These are phyloP conservation scores for Trametes elegans DNA, from an alignment of 768 basidiomycete species.

Conservation along the genomic window DNA sequence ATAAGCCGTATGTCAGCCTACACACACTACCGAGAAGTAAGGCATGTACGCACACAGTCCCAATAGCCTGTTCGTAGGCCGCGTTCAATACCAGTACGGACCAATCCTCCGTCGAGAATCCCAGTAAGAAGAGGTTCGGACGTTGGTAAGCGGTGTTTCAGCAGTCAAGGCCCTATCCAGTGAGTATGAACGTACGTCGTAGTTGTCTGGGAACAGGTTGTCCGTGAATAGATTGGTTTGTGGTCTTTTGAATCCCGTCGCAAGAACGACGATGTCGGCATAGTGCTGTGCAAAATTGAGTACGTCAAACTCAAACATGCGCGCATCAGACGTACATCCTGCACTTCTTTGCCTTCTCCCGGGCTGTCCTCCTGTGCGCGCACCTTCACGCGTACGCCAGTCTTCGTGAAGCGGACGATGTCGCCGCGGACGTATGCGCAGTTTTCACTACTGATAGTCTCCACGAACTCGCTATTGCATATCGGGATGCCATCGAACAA, in stretches of 20 bases:
- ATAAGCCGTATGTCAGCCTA: not conserved
- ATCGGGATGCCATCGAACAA: conserved; percentile 50
- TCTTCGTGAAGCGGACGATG: conserved; percentile 37
- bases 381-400: conserved; percentile 39
- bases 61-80: conserved; percentile 48
- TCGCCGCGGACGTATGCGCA: conserved; percentile 49
- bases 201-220: conserved; percentile 49
- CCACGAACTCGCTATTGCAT: conserved; percentile 51
- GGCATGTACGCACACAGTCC: conserved; percentile 30
- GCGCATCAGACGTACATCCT: conserved; percentile 20
- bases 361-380: conserved; percentile 35
- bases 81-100: conserved; percentile 50
- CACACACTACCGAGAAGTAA: not conserved
- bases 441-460: conserved; percentile 40
- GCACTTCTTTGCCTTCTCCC: conserved; percentile 32
- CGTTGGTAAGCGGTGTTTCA: conserved; percentile 29
- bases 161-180: not conserved
- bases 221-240: conserved; percentile 43
- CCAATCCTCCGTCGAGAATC: conserved; percentile 55
- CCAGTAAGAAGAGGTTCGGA: conserved; percentile 54
- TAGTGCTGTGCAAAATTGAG: conserved; percentile 28
- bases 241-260: conserved; percentile 52
- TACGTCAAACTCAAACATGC: not conserved
- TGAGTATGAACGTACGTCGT: conserved; percentile 32
- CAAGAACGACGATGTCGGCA: conserved; percentile 50